A percentile compares a stretch with the other conserved stretches of the same genome.
phyloP scores from a whole-genome alignment of 441 rosid species.

The Adansonia grandidieri region DNA sequence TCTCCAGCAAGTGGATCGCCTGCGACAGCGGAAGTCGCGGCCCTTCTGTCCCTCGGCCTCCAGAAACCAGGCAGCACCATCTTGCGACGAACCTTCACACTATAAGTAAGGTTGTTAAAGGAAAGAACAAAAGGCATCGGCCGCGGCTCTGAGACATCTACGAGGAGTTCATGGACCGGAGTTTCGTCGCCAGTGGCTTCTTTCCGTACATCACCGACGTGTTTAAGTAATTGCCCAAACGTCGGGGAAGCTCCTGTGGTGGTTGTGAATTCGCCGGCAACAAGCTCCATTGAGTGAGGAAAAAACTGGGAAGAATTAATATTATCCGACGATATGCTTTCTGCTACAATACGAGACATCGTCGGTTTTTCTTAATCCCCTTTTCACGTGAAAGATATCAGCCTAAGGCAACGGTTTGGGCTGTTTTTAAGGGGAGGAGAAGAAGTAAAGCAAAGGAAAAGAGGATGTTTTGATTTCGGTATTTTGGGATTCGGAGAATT shows the following conservation, averaged over 20 bases:
- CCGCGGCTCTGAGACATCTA: constrained; percentile 47
- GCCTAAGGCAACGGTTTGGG: neutral
- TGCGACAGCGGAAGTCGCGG: constrained; percentile 30
- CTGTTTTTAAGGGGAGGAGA: neutral
- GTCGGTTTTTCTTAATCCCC: neutral
- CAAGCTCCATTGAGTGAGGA: constrained; percentile 44
- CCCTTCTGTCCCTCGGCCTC: constrained; percentile 12
- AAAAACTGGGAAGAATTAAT: constrained; percentile 38
- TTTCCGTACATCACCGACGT: constrained; percentile 67
- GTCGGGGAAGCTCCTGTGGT: constrained; percentile 45
- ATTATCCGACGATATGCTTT: constrained; percentile 27
- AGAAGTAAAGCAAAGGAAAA: neutral
- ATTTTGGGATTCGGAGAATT: neutral
- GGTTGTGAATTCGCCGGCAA: constrained; percentile 22
- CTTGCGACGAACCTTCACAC: constrained; percentile 58
- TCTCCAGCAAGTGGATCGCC: constrained; percentile 48
- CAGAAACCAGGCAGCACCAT: constrained; percentile 38
- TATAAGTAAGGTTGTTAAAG: constrained; percentile 73
- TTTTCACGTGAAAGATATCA: neutral
- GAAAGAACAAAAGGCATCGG: constrained; percentile 72
- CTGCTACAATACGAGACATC: constrained; percentile 69
- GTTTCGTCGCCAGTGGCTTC: constrained; percentile 75
- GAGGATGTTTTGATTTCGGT: neutral
- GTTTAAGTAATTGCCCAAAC: constrained; percentile 73
- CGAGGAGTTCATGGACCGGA: constrained; percentile 64